Base-by-base conservation (phyloP, 108 stramenopile species). In the Fistulifera pelliculosa region DNA sequence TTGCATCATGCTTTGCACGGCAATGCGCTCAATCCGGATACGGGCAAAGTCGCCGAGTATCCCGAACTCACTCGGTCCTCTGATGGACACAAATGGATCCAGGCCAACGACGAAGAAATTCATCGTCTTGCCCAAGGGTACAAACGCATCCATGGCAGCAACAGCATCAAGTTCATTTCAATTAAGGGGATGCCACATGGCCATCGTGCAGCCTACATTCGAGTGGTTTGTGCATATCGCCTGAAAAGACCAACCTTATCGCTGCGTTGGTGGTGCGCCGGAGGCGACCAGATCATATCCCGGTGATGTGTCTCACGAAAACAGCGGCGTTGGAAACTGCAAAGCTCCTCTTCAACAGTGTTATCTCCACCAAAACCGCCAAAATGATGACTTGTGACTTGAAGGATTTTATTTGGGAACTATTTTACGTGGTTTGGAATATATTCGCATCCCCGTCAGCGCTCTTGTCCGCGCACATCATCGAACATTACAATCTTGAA, bases 271-370 rank as follows among this genome's bases (percentile, higher is more conserved):
- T 15, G 23, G 49, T 27, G 41, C 58, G 31, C 51, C 68, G n/a
- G 65, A 40, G 68, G 77, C 35, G 55, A 74, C 31, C 56, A 27
- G 8, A 57, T 77, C 48, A 44, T n/a, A n/a, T n/a, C n/a, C n/a
- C n/a, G n/a, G n/a, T n/a, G n/a, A n/a, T n/a, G n/a, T n/a, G n/a
- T n/a, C n/a, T n/a, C n/a, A n/a, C n/a, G n/a, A n/a, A n/a, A n/a
- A n/a, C n/a, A n/a, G n/a, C n/a, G n/a, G n/a, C n/a, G n/a, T n/a
- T n/a, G n/a, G n/a, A n/a, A n/a, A 57, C 65, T 13, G 65, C 60
- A 0, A 79, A 80, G 54, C 26, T 65, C 15, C 57, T 68, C 0
- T 24, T 79, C 62, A 79, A 74, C 66, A 79, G 73, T 55, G 59
- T 71, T 43, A 50, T 79, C 17, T 73, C 68, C 42, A 68, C 56